Percentiles rank a stretch among this genome's conserved stretches.
Conservation (phyloP, 176 grass and related monocot genomes). For the Carex scoparia region DNA sequence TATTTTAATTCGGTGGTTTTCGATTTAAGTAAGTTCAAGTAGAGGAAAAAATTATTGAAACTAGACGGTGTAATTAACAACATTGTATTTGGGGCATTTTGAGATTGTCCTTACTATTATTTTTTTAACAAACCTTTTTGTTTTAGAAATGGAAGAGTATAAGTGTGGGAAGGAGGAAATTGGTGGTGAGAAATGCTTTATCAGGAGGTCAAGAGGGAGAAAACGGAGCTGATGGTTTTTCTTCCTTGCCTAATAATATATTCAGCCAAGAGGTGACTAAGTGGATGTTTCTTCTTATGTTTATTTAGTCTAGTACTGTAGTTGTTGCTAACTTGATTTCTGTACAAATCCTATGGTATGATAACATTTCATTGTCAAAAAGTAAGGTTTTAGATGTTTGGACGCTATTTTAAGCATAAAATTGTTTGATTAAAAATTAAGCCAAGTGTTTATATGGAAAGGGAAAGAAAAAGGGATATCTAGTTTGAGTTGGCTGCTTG, state of each 20-base stretch:
- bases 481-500: background rate
- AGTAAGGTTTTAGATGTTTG: background rate
- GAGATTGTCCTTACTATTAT: background rate
- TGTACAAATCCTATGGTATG: background rate
- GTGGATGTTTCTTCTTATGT: conserved; percentile 7
- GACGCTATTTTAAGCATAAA: background rate
- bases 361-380: background rate
- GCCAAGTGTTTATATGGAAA: background rate
- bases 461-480: background rate
- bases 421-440: background rate
- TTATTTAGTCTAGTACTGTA: background rate
- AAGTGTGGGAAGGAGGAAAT: conserved; percentile 14
- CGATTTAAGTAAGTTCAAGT: background rate
- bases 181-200: conserved; percentile 35
- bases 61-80: background rate
- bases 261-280: conserved; percentile 62
- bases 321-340: background rate
- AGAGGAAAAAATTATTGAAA: background rate
- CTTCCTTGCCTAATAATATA: conserved; percentile 42
- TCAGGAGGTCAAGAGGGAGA: conserved; percentile 33
- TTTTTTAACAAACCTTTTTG: background rate
- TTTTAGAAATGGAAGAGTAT: conserved; percentile 32
- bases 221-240: conserved; percentile 50
- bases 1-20: background rate
- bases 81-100: background rate